Evolutionary conservation across 164 flowering plant genomes (phyloP).

Genomic region (Stephania japonica): DNA sequence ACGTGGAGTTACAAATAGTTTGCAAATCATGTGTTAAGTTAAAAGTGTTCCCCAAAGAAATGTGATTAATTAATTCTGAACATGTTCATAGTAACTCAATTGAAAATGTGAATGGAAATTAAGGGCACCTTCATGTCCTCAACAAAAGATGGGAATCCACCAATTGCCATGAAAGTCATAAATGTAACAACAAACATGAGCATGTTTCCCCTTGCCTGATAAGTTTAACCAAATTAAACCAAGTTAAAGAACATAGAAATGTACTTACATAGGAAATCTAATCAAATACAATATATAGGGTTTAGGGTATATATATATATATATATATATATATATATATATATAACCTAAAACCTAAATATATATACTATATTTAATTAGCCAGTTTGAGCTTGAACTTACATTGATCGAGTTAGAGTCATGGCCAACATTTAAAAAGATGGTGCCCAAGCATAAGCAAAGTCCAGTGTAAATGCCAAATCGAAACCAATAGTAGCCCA

Average conservation of each 20-base stretch:
- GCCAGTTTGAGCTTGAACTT: neutral
- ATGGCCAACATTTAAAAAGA: conserved; percentile 38
- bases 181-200: conserved; percentile 38
- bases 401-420: conserved; percentile 37
- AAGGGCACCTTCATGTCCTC: conserved; percentile 48
- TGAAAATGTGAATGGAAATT: neutral
- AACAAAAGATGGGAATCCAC: conserved; percentile 56
- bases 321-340: too few species aligned
- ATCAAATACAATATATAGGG: too few species aligned
- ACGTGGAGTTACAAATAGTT: neutral
- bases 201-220: conserved; percentile 40
- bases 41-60: too few species aligned
- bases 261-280: too few species aligned
- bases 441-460: conserved; percentile 39
- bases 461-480: conserved; percentile 30
- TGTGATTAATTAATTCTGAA: neutral
- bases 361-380: too few species aligned
- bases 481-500: conserved; percentile 66
- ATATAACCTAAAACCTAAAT: too few species aligned
- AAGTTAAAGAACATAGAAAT: too few species aligned
- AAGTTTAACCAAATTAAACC: neutral
- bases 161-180: conserved; percentile 45
- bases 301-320: too few species aligned
- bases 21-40: neutral
- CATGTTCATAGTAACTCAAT: neutral